Evolutionary conservation across 148 eudicot genomes (phyloP), one percentile per base, ranked within the genome.

Genomic region (Vaccinium myrtillus): DNA sequence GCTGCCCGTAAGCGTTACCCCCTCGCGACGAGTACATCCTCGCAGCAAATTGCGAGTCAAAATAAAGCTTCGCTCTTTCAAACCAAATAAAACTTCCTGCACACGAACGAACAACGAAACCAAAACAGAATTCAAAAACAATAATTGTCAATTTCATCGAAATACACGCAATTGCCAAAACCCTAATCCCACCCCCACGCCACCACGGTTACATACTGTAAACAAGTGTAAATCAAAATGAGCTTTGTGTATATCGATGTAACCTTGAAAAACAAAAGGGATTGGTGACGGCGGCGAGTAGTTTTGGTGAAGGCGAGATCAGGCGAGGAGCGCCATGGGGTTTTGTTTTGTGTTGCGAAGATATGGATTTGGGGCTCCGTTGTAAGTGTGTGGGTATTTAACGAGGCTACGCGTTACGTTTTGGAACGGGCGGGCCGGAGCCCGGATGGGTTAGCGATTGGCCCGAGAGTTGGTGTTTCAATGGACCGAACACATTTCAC

Each of bases 11-110:
- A 10, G 73, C 53, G 77, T 43, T 76, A 18, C 77, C 69, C 14
- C 85, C 81, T 5, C 85, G 73, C 25, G 85, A 83, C 36, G 83
- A 49, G 83, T 83, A 77, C 79, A 83, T 83, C 19, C 54, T 61
- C 82, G 2, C 51, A 58, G 18, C 23, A 79, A 79, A 56, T 61
- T 3, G 27, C 78, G 46, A 30, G 32, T 75, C 51, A 43, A 75
- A 46, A 75, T 18, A 1, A 75, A 43, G 1, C 12, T 39, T 12
- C n/a, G 53, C 55, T 51, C 11, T 43, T 51, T 2, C 67, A 30
- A 25, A 77, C 32, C 81, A 79, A 32, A 55, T 16, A 2, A 79
- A 78, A 15, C 48, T 30, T 4, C 65, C 81, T 79, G 81, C 69
- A 30, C 67, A 55, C 58, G 61, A 30, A 55, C 56, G 46, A 15